Evolutionary conservation across 2,329 filamentous ascomycete species (phyloP).

Genomic region (Aspergillus terreus): DNA sequence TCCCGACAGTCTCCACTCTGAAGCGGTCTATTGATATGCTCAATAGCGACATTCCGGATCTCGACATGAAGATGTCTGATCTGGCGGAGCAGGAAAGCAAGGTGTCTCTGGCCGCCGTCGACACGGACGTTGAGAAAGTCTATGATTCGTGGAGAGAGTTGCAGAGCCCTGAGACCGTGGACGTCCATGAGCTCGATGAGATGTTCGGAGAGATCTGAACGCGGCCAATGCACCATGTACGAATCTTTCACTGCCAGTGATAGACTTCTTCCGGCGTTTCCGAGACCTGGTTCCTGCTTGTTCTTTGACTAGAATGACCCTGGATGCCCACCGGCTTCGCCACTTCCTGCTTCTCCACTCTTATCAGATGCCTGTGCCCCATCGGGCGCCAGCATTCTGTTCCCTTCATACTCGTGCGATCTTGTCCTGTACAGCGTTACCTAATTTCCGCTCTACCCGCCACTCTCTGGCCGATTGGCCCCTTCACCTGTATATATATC

Average conservation of each 20-base stretch:
- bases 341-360: neutral
- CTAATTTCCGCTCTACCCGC: neutral
- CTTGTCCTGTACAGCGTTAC: neutral
- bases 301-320: too few relatives aligned
- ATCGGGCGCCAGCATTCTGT: neutral
- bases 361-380: neutral
- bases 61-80: constrained; percentile 36
- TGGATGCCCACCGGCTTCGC: neutral
- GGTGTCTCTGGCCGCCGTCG: constrained; percentile 36
- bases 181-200: constrained; percentile 88
- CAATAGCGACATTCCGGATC: constrained; percentile 33
- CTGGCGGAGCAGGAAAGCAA: constrained; percentile 38
- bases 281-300: neutral
- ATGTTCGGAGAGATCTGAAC: constrained; percentile 71
- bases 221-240: neutral
- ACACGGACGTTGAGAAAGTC: constrained; percentile 36
- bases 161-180: constrained; percentile 78
- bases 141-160: constrained; percentile 57
- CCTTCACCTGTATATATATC: constrained; percentile 1
- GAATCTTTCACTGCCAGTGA: neutral
- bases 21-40: constrained; percentile 40
- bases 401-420: neutral
- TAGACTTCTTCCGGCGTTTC: constrained; percentile 4
- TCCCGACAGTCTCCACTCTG: constrained; percentile 28
- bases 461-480: neutral